A percentile compares a stretch with the other conserved stretches of the same genome.
Conservation (phyloP, 1,284 basidiomycete genomes). For the Ceratobasidium sp. region DNA sequence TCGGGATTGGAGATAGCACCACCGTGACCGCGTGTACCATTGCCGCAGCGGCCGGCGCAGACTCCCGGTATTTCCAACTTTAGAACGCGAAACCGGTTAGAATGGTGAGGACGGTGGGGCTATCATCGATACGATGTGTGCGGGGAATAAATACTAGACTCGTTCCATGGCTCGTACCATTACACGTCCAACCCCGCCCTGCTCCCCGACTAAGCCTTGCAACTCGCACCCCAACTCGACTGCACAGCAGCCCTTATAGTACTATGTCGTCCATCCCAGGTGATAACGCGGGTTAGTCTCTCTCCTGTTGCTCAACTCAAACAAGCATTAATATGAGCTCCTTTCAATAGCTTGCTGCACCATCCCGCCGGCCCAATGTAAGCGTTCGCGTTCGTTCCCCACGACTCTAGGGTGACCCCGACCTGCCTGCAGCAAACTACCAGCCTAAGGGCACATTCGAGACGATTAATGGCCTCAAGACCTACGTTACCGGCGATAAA, state of each 20-base stretch:
- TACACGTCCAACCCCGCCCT: background rate
- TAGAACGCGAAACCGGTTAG: background rate
- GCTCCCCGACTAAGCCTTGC: background rate
- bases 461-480: background rate
- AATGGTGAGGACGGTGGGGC: background rate
- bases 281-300: conserved; percentile 22
- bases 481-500: conserved; percentile 27
- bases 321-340: background rate
- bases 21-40: background rate
- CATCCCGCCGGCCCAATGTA: conserved; percentile 25
- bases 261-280: conserved; percentile 34
- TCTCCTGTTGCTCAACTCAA: background rate
- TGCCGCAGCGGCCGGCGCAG: background rate
- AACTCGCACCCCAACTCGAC: background rate
- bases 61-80: conserved; percentile 13
- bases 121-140: background rate
- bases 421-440: conserved; percentile 15
- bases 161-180: background rate
- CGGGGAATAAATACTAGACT: conserved; percentile 12
- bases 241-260: background rate
- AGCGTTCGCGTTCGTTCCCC: background rate
- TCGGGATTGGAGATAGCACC: background rate
- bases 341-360: conserved; percentile 29
- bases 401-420: background rate
- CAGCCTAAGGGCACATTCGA: conserved; percentile 23